Base-by-base conservation (phyloP, 352 stramenopile species). In the Phytophthora syringae region DNA sequence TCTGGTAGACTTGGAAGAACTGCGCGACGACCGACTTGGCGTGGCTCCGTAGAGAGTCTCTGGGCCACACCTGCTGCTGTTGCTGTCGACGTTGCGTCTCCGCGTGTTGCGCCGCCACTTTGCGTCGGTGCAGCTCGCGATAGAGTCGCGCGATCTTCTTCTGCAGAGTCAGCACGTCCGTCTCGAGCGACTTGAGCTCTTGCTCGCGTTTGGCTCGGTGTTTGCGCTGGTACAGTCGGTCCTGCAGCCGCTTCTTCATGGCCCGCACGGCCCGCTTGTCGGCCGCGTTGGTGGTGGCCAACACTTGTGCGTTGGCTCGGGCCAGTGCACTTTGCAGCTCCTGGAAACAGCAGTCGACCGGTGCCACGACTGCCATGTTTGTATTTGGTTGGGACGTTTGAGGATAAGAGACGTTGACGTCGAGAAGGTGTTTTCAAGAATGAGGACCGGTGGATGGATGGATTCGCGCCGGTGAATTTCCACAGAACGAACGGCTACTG, bases 181-280 rank as follows among this genome's bases (percentile, higher is more conserved):
- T 20, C 40, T 78, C 70, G 22, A 78, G 60, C 6, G 49, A 37
- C 5, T 36, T 42, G 7, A 63, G 60, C 30, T 64, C 44, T 24
- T 70, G 25, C 15, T 79, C 72, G 36, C 63, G 67, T 21, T 77
- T 79, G 59, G 72, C 72, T 24, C 71, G 71, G 56, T 76, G 71
- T 11, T 74, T 74, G 37, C 71, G 66, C 36, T 76, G 67, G 67
- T 80, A 80, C 25, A 80, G 55, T 15, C 64, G 64, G 30, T 80
- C 72, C 20, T 70, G 55, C 10, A 80, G 34, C 1, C 34, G 34
- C 34, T 40, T 40, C 34, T 40, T 40, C 34, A 40, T 40, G 34
- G 34, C 34, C 10, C 34, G 34, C 34, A 67, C 21, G 25, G 24
- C 47, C 5, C 50, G 60, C 20, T 74, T 70, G 9, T 74, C 54